phyloP scores from a whole-genome alignment of 495 filamentous ascomycete species.

The Aspergillus funiculosus region DNA sequence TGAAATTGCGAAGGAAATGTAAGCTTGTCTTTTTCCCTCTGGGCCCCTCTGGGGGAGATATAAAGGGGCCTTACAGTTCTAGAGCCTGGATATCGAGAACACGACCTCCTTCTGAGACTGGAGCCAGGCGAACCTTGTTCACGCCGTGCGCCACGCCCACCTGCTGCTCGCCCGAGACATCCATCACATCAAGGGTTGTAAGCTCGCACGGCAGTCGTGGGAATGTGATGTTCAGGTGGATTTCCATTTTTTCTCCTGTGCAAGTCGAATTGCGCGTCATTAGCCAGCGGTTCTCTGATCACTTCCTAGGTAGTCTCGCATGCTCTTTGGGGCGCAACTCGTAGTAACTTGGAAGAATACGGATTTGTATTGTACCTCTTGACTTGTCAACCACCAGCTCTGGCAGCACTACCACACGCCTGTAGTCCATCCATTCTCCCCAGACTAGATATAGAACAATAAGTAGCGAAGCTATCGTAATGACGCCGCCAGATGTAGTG shows the following conservation, averaged over 20 bases:
- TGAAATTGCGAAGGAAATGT: conserved; percentile 31
- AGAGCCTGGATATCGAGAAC: conserved; percentile 69
- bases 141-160: conserved; percentile 88
- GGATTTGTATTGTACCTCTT: conserved; percentile 59
- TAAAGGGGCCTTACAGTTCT: conserved; percentile 73
- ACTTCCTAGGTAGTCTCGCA: neutral
- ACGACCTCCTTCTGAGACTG: conserved; percentile 66
- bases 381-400: conserved; percentile 96
- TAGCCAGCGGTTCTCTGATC: conserved; percentile 5
- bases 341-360: no score
- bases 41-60: no score
- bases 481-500: conserved; percentile 93
- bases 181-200: conserved; percentile 96
- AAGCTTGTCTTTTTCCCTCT: no score
- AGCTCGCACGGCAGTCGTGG: conserved; percentile 92
- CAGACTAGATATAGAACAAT: conserved; percentile 83
- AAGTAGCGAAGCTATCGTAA: conserved; percentile 84
- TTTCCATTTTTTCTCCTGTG: conserved; percentile 93
- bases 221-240: conserved; percentile 96
- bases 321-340: neutral
- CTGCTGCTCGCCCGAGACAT: conserved; percentile 94
- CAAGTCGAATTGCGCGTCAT: neutral
- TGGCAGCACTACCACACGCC: conserved; percentile 76
- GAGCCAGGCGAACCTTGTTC: conserved; percentile 74
- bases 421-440: conserved; percentile 95